Evolutionary conservation across 2,329 filamentous ascomycete species (phyloP).

Genomic region (Apiospora saccharicola): DNA sequence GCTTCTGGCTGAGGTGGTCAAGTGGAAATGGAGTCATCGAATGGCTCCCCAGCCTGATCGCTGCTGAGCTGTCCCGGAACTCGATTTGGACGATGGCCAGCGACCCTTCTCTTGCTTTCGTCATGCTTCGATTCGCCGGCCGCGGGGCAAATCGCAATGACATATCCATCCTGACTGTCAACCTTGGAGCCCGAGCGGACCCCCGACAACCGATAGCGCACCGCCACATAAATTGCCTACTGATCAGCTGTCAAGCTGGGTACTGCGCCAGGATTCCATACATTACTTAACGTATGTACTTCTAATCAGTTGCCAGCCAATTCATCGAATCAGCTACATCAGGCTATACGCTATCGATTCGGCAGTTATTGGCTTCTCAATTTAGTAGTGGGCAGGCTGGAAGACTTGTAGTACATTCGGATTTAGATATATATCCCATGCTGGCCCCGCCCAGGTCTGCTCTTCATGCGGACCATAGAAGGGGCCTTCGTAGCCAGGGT

Average conservation of each 20-base stretch:
- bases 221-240: constrained; percentile 9
- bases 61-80: no score
- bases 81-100: neutral
- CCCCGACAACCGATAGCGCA: neutral
- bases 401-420: neutral
- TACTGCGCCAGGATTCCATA: neutral
- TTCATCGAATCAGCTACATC: neutral
- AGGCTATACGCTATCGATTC: neutral
- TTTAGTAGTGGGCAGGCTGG: neutral
- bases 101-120: constrained; percentile 41
- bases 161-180: neutral
- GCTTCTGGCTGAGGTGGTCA: neutral
- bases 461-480: no score
- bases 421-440: neutral
- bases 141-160: constrained; percentile 15
- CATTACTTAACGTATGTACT: neutral
- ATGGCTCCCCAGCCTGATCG: neutral
- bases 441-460: neutral
- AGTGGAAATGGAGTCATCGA: constrained; percentile 1
- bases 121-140: constrained; percentile 26
- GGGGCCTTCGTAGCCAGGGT: neutral
- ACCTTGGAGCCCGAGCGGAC: neutral
- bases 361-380: neutral
- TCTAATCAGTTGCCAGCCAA: neutral
- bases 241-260: neutral